Base-by-base conservation (phyloP, 1,284 basidiomycete species). In the Gomphus bonarii region DNA sequence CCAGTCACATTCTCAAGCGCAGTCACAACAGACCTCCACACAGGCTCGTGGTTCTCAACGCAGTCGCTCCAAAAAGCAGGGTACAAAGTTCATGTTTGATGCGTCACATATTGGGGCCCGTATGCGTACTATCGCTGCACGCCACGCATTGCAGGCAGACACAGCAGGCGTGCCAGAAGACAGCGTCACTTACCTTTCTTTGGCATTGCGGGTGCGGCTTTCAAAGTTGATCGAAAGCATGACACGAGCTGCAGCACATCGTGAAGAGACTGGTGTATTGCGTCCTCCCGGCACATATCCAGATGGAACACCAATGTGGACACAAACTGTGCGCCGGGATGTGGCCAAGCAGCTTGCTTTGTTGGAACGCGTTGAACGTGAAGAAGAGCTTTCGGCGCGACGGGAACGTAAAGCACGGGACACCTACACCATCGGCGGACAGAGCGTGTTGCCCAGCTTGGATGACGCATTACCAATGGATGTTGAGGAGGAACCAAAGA, bases 221-320 rank as follows among this genome's bases (percentile, higher is more conserved):
- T 81, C 87, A 62, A 81, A 84, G 58, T 75, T 93, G 40, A 68
- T 91, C 58, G 79, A 78, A 14, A 75, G 73, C 33, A 88, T 90
- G 80, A 77, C 90, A 58, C 72, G 73, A 11, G 90, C 88, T 0
- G 76, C 86, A 12, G 75, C 76, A 40, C 89, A 93, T 66, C 83
- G 79, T 3, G 78, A 74, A 2, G 81, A 85, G 60, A 77, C 84
- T 0, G 84, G 86, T 63, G 88, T 83, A 60, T 82, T 86, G 61
- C 77, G 80, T 18, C 70, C 81, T 1, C 80, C 87, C 1, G 80
- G 81, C 11, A 63, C 80, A 46, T 88, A 88, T 61, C 75, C 78
- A 51, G 80, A 84, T 53, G 69, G 72, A 6, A 75, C 76, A 5
- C 85, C 89, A 1, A 90, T 91, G 83, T 93, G 89, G 88, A 78